Evolutionary conservation across 306 rosid genomes (phyloP).

Genomic region (Coriaria nepalensis): DNA sequence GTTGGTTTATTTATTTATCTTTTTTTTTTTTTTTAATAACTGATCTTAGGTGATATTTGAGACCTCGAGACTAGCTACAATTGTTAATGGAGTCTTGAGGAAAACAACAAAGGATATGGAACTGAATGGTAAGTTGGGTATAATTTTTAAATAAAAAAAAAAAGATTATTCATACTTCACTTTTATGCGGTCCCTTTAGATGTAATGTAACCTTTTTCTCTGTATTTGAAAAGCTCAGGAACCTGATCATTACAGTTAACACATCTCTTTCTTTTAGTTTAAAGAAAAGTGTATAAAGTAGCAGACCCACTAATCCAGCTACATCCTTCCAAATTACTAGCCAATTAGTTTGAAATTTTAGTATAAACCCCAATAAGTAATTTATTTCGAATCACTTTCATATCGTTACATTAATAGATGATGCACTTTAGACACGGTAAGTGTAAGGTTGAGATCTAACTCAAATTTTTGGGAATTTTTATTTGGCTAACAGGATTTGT

Average conservation of each 20-base stretch:
- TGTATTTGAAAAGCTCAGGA: background rate
- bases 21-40: constrained; percentile 6
- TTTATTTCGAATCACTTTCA: too few relatives aligned
- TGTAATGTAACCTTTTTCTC: background rate
- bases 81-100: constrained; percentile 88
- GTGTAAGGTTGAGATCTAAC: too few relatives aligned
- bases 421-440: too few relatives aligned
- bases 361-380: too few relatives aligned
- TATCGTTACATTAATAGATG: too few relatives aligned
- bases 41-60: constrained; percentile 73
- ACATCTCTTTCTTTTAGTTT: background rate
- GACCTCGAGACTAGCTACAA: constrained; percentile 95
- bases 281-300: background rate
- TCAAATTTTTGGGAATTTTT: constrained; percentile 6
- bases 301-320: constrained; percentile 15
- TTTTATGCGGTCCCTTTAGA: background rate
- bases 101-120: constrained; percentile 92
- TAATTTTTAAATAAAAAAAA: background rate
- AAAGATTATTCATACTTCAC: background rate
- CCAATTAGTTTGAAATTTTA: too few relatives aligned
- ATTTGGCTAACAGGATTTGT: constrained; percentile 46
- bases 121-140: constrained; percentile 63
- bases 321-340: constrained; percentile 10
- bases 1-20: constrained; percentile 1
- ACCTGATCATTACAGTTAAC: background rate